These are phyloP conservation scores for Pseudevernia furfuracea DNA, from an alignment of 495 filamentous ascomycete species.

Conservation along the genomic window DNA sequence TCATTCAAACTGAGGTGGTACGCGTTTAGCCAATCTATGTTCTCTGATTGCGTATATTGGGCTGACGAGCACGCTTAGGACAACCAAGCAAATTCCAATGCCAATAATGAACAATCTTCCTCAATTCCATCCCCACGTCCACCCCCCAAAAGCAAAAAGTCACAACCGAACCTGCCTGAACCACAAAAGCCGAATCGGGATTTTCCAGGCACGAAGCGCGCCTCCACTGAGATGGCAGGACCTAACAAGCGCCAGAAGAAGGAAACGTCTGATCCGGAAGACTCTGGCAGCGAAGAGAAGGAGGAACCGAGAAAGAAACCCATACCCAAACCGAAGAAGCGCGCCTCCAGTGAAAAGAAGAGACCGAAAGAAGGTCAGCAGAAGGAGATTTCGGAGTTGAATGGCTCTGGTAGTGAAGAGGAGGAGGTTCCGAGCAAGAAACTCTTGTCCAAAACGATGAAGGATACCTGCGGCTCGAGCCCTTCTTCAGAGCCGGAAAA, in stretches of 20 bases:
- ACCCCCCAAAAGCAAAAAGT: background rate
- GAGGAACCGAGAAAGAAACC: background rate
- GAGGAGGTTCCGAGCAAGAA: slow-evolving; percentile 1
- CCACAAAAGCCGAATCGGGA: slow-evolving; percentile 3
- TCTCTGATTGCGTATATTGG: background rate
- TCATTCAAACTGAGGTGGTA: slow-evolving; percentile 68
- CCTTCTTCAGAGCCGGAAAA: background rate
- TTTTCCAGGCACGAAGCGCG: slow-evolving; percentile 19
- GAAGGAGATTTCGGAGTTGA: slow-evolving; percentile 11
- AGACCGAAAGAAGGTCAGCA: slow-evolving; percentile 23
- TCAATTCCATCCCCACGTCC: background rate
- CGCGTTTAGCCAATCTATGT: slow-evolving; percentile 27
- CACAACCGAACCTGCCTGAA: slow-evolving; percentile 10
- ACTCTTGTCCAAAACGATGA: background rate
- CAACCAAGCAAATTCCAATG: slow-evolving; percentile 10
- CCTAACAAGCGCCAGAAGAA: slow-evolving; percentile 27
- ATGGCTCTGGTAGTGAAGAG: slow-evolving; percentile 7
- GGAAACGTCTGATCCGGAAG: background rate
- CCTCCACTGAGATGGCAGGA: slow-evolving; percentile 18
- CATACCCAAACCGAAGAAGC: background rate
- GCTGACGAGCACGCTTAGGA: slow-evolving; percentile 17
- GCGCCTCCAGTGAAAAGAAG: slow-evolving; percentile 13
- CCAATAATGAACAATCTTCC: slow-evolving; percentile 2
- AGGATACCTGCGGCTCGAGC: background rate
- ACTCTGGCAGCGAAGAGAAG: slow-evolving; percentile 1